Percentiles rank a stretch among this genome's conserved stretches.
Evolutionary conservation across 352 stramenopile genomes (phyloP).

Genomic region (Globisporangium cystogenes): DNA sequence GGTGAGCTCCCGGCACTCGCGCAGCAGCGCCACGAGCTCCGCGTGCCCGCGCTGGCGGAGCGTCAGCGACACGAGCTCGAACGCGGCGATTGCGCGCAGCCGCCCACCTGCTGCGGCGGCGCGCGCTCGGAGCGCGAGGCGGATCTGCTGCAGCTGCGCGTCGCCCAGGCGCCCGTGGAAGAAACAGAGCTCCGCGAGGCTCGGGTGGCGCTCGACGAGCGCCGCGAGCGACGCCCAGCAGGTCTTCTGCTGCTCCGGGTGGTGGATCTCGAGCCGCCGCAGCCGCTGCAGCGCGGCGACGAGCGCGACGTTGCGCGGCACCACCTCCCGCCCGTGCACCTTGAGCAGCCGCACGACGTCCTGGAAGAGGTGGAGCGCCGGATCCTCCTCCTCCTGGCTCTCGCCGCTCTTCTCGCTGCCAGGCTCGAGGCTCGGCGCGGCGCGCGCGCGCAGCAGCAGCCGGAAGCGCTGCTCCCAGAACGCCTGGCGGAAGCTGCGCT

Average conservation of each 20-base stretch:
- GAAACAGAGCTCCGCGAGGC: conserved; percentile 48
- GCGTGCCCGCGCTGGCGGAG: conserved; percentile 36
- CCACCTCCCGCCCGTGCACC: conserved; percentile 60
- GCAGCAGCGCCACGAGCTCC: conserved; percentile 40
- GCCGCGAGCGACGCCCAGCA: conserved; percentile 29
- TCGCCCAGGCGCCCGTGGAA: conserved; percentile 68
- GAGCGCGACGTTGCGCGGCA: conserved; percentile 32
- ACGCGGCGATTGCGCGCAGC: conserved; percentile 17
- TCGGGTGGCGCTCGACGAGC: conserved; percentile 24
- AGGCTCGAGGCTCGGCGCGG: conserved; percentile 1
- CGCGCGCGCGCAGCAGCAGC: conserved; percentile 29
- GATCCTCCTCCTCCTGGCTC: not conserved
- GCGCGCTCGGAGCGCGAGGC: conserved; percentile 16
- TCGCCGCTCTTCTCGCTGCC: not conserved
- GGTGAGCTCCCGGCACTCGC: conserved; percentile 19
- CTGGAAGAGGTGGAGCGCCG: conserved; percentile 30
- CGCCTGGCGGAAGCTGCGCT: conserved; percentile 31
- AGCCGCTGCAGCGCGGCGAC: conserved; percentile 37
- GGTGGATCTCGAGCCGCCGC: conserved; percentile 60
- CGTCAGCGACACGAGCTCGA: conserved; percentile 74
- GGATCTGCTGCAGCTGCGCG: conserved; percentile 34
- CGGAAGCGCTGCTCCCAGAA: conserved; percentile 65
- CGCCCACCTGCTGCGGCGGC: not conserved
- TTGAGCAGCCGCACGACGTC: conserved; percentile 56
- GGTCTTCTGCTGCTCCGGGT: conserved; percentile 61